phyloP scores from a whole-genome alignment of 331 rosid species.

The Malus hybrid region DNA sequence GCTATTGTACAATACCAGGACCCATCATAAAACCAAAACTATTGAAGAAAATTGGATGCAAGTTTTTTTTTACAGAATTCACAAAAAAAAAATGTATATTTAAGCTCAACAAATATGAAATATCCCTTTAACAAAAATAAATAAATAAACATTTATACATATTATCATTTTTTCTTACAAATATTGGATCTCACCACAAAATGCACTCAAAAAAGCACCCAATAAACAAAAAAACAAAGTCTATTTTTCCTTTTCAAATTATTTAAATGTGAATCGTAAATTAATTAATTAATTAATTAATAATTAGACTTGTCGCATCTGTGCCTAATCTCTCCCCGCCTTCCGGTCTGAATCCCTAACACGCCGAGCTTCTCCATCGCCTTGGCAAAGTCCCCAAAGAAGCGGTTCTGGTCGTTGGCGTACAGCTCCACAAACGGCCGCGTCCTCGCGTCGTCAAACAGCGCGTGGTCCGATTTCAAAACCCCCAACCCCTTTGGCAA shows the following conservation, averaged over 20 bases:
- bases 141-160: conserved; percentile 7
- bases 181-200: background rate
- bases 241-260: background rate
- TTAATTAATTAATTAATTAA: no score
- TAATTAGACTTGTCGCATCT: conserved; percentile 76
- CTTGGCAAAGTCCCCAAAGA: conserved; percentile 48
- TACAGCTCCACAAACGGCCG: conserved; percentile 44
- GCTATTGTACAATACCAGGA: no score
- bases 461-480: conserved; percentile 60
- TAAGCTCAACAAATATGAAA: conserved; percentile 8
- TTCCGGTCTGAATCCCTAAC: no score
- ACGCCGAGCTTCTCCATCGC: background rate
- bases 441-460: conserved; percentile 42
- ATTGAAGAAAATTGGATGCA: background rate
- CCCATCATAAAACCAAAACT: background rate
- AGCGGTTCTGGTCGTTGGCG: conserved; percentile 37
- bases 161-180: background rate
- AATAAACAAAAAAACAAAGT: background rate
- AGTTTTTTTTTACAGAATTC: background rate
- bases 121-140: background rate
- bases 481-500: conserved; percentile 61
- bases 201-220: background rate
- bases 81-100: background rate
- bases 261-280: background rate
- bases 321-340: conserved; percentile 27